Evolutionary conservation across 2,329 filamentous ascomycete genomes (phyloP).

Genomic region (Diaporthe ampelina): DNA sequence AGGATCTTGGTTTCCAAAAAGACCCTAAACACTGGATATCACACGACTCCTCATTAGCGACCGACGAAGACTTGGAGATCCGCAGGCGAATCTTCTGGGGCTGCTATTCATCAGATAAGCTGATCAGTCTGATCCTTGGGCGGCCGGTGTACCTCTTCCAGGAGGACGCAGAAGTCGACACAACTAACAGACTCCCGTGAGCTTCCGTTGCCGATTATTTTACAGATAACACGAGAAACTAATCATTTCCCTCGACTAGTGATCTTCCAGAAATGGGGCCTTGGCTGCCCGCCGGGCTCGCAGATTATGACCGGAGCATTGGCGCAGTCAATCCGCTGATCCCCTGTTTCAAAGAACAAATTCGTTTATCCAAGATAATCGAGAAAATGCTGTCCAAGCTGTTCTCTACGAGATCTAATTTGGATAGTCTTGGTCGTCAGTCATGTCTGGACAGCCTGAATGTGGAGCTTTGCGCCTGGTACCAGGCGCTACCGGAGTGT

Average conservation of each 20-base stretch:
- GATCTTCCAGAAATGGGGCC: conserved; percentile 44
- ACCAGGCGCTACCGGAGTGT: conserved; percentile 42
- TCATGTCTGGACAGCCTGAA: conserved; percentile 43
- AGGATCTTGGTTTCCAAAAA: conserved; percentile 49
- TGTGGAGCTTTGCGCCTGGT: conserved; percentile 44
- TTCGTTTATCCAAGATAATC: conserved; percentile 7
- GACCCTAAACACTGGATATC: conserved; percentile 46
- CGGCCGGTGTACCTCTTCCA: conserved; percentile 35
- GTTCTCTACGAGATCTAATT: not conserved
- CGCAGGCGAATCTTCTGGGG: conserved; percentile 50
- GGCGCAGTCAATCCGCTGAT: conserved; percentile 26
- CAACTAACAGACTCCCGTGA: conserved; percentile 36
- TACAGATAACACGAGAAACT: not conserved
- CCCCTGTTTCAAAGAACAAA: conserved; percentile 17
- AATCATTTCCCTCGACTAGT: not conserved
- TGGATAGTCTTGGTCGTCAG: conserved; percentile 27
- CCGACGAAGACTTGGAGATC: conserved; percentile 47
- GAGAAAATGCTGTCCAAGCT: conserved; percentile 2
- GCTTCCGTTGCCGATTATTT: not conserved
- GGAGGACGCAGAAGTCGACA: conserved; percentile 39
- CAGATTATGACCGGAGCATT: conserved; percentile 18
- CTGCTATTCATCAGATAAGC: conserved; percentile 48
- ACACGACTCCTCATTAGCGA: conserved; percentile 43
- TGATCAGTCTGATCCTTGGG: conserved; percentile 41
- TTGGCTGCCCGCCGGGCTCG: conserved; percentile 47